Percentiles rank a stretch among this genome's conserved stretches.
Conservation (phyloP, 2,329 filamentous ascomycete species). For the Dichotomopilus funicola region DNA sequence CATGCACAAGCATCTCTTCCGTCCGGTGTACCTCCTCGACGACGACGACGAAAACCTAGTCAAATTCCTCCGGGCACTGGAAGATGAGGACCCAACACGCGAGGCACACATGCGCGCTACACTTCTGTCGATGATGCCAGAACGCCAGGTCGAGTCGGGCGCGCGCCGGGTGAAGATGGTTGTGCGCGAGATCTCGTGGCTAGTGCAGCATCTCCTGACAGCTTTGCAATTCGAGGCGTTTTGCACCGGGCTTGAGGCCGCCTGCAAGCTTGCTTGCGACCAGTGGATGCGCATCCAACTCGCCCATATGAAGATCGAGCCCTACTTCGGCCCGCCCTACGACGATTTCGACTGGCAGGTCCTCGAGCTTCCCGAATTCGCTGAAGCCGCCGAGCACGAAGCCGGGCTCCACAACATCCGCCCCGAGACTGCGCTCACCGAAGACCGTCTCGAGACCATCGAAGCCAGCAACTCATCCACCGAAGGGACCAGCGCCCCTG, state of each 20-base stretch:
- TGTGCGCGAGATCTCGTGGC: slow-evolving; percentile 30
- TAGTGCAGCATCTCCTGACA: slow-evolving; percentile 30
- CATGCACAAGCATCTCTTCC: slow-evolving; percentile 31
- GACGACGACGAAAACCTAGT: slow-evolving; percentile 28
- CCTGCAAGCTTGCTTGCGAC: slow-evolving; percentile 27
- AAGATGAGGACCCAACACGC: slow-evolving; percentile 26
- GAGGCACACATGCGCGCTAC: slow-evolving; percentile 30
- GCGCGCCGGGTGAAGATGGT: slow-evolving; percentile 28
- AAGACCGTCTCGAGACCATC: slow-evolving; percentile 18
- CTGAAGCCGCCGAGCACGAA: slow-evolving; percentile 16
- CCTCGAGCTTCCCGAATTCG: slow-evolving; percentile 29
- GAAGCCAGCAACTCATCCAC: slow-evolving; percentile 5
- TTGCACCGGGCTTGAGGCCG: slow-evolving; percentile 24
- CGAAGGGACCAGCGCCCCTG: background rate
- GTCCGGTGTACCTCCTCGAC: slow-evolving; percentile 30
- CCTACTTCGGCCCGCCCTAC: slow-evolving; percentile 32
- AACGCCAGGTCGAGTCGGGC: slow-evolving; percentile 25
- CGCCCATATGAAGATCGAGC: slow-evolving; percentile 31
- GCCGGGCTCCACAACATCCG: slow-evolving; percentile 1
- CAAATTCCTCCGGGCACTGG: slow-evolving; percentile 27
- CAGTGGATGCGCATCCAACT: slow-evolving; percentile 31
- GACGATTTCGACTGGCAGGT: slow-evolving; percentile 33
- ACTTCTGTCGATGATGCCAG: slow-evolving; percentile 28
- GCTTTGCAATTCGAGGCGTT: slow-evolving; percentile 30
- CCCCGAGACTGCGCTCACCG: slow-evolving; percentile 1